phyloP scores from a whole-genome alignment of 1,284 basidiomycete species.

The Pseudozyma pruni region DNA sequence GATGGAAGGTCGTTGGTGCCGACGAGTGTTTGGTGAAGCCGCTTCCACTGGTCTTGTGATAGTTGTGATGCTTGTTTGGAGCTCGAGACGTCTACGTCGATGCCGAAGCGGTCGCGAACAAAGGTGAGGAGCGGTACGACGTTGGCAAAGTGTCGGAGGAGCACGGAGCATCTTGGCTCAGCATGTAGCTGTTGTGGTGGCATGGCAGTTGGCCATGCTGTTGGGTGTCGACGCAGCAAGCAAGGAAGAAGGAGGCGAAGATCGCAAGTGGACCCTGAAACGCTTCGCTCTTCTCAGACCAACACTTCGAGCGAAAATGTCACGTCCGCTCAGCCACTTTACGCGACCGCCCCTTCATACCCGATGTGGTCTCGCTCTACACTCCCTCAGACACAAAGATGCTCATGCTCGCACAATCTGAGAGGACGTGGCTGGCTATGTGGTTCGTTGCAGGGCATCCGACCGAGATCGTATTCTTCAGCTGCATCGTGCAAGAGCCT shows the following conservation, averaged over 20 bases:
- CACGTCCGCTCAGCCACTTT: background rate
- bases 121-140: constrained; percentile 24
- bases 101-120: constrained; percentile 15
- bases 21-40: constrained; percentile 14
- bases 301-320: constrained; percentile 3
- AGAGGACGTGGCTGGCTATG: too few species aligned
- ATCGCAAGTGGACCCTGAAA: constrained; percentile 14
- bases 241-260: background rate
- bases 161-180: constrained; percentile 19
- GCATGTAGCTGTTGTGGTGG: background rate
- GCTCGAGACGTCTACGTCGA: constrained; percentile 17
- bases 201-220: constrained; percentile 13
- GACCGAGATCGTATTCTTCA: background rate
- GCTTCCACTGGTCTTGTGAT: constrained; percentile 22
- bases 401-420: too few species aligned
- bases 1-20: background rate
- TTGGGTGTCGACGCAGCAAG: too few species aligned
- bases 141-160: constrained; percentile 19
- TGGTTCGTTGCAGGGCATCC: constrained; percentile 16
- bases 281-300: background rate
- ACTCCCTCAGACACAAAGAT: background rate
- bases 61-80: constrained; percentile 10
- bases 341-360: too few species aligned
- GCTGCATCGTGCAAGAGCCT: constrained; percentile 60
- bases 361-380: too few species aligned